Percentiles rank a stretch among this genome's conserved stretches.
phyloP scores from a whole-genome alignment of 257 asterid species.

The Capsicum baccatum region DNA sequence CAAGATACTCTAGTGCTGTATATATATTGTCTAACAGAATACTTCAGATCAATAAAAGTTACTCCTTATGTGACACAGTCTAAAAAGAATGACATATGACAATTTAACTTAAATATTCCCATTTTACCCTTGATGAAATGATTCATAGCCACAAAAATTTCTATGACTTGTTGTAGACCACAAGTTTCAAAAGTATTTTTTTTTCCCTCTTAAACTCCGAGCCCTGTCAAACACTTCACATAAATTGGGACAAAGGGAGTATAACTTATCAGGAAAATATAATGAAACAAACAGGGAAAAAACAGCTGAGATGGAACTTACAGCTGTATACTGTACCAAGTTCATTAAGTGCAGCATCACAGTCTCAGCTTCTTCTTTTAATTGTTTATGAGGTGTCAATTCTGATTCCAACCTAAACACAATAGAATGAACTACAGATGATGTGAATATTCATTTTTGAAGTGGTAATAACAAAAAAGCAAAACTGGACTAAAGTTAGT shows the following conservation, averaged over 20 bases:
- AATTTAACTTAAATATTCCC: not conserved
- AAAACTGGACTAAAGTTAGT: constrained; percentile 36
- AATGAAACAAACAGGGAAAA: constrained; percentile 2
- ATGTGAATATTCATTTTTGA: constrained; percentile 36
- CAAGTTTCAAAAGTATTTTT: not conserved
- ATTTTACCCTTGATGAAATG: not conserved
- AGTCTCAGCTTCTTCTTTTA: constrained; percentile 80
- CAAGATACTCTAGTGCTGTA: not conserved
- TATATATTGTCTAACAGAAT: not conserved
- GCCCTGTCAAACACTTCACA: not conserved
- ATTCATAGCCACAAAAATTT: not conserved
- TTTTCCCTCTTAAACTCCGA: not conserved
- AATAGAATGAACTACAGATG: constrained; percentile 39
- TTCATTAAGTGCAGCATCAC: constrained; percentile 76
- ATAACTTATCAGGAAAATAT: not conserved
- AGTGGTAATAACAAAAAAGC: constrained; percentile 7
- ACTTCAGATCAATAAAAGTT: not conserved
- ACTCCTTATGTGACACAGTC: not conserved
- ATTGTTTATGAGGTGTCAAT: constrained; percentile 70
- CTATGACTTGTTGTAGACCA: not conserved
- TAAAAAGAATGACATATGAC: not conserved
- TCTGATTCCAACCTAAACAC: constrained; percentile 79
- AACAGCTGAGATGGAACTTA: constrained; percentile 43
- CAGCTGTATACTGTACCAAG: constrained; percentile 91
- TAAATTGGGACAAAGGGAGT: not conserved